These are phyloP conservation scores for Pythium dissimile DNA, from an alignment of 352 stramenopile genomes.

Conservation along the genomic window DNA sequence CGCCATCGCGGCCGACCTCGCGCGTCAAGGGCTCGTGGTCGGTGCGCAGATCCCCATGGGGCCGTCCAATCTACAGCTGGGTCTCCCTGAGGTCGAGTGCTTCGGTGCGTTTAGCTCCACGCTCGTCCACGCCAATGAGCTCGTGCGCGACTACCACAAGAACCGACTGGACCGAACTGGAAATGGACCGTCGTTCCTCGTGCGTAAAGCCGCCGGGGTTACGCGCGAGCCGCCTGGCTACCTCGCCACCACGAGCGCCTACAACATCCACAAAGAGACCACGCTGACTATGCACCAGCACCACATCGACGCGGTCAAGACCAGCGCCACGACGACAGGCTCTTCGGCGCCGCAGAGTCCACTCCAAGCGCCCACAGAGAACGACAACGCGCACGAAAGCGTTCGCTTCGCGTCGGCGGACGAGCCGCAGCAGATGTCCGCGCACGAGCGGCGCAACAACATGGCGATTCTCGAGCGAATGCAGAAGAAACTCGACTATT, in stretches of 20 bases:
- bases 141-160: conserved; percentile 55
- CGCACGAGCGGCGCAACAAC: conserved; percentile 57
- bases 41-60: conserved; percentile 75
- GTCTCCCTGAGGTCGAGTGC: conserved; percentile 31
- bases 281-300: conserved; percentile 42
- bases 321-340: background rate
- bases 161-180: conserved; percentile 41
- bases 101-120: conserved; percentile 45
- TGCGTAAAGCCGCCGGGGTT: conserved; percentile 21
- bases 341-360: no score
- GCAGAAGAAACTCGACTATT: conserved; percentile 76
- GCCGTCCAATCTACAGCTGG: conserved; percentile 48
- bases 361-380: no score
- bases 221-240: conserved; percentile 40
- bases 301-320: conserved; percentile 46
- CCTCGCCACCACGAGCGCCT: conserved; percentile 46
- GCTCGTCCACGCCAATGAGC: conserved; percentile 50
- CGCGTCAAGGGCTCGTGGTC: conserved; percentile 51
- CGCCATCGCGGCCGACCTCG: conserved; percentile 39
- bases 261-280: conserved; percentile 38
- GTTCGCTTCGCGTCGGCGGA: background rate
- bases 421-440: conserved; percentile 49
- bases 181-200: conserved; percentile 26
- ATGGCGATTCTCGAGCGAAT: conserved; percentile 66
- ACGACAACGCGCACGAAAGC: no score